These are phyloP conservation scores for Calocera cornea DNA, from an alignment of 768 basidiomycete species.

Conservation along the genomic window DNA sequence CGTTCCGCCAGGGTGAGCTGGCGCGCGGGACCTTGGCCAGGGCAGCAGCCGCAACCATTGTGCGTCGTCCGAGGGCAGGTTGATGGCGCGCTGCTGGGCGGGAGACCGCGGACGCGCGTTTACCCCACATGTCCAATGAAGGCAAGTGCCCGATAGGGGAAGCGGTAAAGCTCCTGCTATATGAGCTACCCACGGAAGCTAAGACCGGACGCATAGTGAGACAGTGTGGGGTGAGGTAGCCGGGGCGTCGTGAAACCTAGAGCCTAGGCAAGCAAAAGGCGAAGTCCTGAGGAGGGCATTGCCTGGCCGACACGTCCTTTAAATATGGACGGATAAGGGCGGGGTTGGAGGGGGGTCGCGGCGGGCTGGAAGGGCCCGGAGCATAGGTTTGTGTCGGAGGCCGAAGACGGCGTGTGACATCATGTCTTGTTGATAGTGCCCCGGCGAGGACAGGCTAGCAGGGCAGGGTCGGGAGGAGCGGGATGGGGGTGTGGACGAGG, in stretches of 20 bases:
- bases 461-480: neutral
- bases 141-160: neutral
- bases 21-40: neutral
- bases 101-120: neutral
- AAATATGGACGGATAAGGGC: neutral
- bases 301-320: neutral
- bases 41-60: neutral
- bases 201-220: slow-evolving; percentile 3
- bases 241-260: neutral
- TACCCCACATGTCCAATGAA: slow-evolving; percentile 4
- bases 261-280: neutral
- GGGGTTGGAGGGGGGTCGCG: neutral
- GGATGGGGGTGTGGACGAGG: neutral
- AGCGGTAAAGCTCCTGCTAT: neutral
- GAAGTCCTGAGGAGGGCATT: neutral
- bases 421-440: neutral
- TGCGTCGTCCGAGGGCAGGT: neutral
- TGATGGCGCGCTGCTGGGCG: neutral
- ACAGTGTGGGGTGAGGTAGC: neutral
- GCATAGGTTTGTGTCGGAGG: neutral
- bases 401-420: slow-evolving; percentile 1
- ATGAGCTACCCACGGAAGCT: neutral
- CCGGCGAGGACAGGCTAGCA: neutral
- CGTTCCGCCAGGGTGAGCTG: neutral
- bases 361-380: neutral